Conservation (phyloP, 176 grass and related monocot species). For the Chrysopogon serrulatus region DNA sequence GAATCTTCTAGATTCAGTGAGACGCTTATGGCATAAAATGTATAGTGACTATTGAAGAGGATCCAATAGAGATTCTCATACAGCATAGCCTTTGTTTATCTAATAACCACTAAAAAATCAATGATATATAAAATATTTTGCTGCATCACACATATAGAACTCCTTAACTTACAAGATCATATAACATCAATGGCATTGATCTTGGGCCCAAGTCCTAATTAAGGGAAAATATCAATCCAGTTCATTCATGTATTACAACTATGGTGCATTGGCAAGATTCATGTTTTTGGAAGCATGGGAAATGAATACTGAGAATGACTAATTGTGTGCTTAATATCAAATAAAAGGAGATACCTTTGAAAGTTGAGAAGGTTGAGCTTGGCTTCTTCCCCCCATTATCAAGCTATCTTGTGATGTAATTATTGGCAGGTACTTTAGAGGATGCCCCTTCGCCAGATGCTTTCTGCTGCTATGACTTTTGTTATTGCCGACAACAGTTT, state of each 20-base stretch:
- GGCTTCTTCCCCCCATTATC: not conserved
- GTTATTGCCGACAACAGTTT: too few species aligned
- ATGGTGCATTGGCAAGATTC: not conserved
- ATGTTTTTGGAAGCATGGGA: not conserved
- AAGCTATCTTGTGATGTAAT: slow-evolving; percentile 18
- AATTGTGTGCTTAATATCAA: not conserved
- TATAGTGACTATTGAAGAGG: not conserved
- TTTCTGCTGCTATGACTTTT: too few species aligned
- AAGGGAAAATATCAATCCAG: not conserved
- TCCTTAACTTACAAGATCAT: not conserved
- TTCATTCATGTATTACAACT: not conserved
- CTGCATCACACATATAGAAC: not conserved
- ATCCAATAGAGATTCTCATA: not conserved
- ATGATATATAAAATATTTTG: not conserved
- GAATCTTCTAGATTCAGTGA: not conserved
- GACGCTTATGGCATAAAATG: not conserved
- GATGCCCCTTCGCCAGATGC: slow-evolving; percentile 1
- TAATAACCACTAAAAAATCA: not conserved
- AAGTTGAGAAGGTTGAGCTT: not conserved
- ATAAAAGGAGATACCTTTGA: slow-evolving; percentile 20
- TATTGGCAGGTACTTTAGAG: slow-evolving; percentile 6
- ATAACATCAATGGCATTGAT: not conserved
- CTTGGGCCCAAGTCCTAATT: not conserved
- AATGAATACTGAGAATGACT: not conserved
- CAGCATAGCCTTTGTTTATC: not conserved